These are phyloP conservation scores for Mortierella sp. DNA, from an alignment of 371 early-diverging fungal genomes.

Conservation along the genomic window DNA sequence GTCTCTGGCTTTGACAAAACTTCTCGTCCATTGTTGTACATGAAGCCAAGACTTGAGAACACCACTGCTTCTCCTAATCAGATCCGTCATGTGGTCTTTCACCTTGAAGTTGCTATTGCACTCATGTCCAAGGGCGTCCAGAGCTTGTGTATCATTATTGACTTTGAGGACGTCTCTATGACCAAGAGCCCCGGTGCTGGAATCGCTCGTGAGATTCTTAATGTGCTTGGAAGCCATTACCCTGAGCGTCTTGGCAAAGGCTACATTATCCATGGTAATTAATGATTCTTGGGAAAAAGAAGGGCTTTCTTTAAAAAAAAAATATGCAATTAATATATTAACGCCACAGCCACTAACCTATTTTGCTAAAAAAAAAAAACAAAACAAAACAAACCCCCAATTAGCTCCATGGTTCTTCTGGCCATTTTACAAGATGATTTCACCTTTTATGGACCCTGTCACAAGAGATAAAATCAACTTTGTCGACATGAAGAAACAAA, in stretches of 20 bases:
- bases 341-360: neutral
- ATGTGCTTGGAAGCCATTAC: conserved; percentile 86
- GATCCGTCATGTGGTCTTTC: conserved; percentile 82
- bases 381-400: neutral
- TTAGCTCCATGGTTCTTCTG: conserved; percentile 91
- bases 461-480: conserved; percentile 90
- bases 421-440: conserved; percentile 81
- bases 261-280: conserved; percentile 67
- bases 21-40: conserved; percentile 81
- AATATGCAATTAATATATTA: neutral
- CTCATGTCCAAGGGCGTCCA: conserved; percentile 84
- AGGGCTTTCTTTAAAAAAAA: too few relatives aligned
- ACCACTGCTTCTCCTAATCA: conserved; percentile 84
- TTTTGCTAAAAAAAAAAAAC: too few relatives aligned
- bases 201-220: conserved; percentile 82
- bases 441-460: conserved; percentile 93
- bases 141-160: conserved; percentile 81
- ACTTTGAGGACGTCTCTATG: conserved; percentile 80
- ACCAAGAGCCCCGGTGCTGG: conserved; percentile 77
- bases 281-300: neutral
- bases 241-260: conserved; percentile 83
- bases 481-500: conserved; percentile 72
- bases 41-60: conserved; percentile 83
- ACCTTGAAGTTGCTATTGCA: conserved; percentile 82
- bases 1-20: conserved; percentile 80